A percentile compares a stretch with the other conserved stretches of the same genome.
Evolutionary conservation across 2,329 filamentous ascomycete genomes (phyloP).

Genomic region (Acrocalymma vagum): DNA sequence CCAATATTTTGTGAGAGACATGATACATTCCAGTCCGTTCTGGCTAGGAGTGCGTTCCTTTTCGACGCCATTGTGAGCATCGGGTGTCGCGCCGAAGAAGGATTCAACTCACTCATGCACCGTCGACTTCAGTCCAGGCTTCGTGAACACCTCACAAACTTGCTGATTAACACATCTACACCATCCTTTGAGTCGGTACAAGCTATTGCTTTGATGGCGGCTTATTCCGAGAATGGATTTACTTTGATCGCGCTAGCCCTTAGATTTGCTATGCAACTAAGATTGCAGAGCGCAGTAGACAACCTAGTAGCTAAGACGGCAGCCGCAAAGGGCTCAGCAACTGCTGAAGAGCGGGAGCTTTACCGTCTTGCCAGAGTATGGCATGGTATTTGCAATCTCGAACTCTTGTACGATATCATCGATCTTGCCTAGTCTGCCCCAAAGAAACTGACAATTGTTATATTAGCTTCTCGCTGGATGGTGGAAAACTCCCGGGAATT

Average conservation of each 20-base stretch:
- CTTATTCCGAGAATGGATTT: conserved; percentile 62
- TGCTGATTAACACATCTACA: conserved; percentile 52
- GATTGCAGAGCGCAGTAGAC: conserved; percentile 49
- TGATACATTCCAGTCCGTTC: conserved; percentile 58
- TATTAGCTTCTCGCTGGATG: conserved; percentile 53
- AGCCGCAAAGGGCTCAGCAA: conserved; percentile 5
- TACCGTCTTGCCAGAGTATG: conserved; percentile 54
- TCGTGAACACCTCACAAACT: conserved; percentile 54
- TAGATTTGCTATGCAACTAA: conserved; percentile 60
- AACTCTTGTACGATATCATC: conserved; percentile 50
- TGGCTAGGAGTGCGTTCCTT: conserved; percentile 58
- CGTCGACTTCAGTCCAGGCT: conserved; percentile 40
- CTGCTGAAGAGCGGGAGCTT: conserved; percentile 41
- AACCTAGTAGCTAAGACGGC: conserved; percentile 48
- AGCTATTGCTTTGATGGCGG: conserved; percentile 60
- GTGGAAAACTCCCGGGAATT: conserved; percentile 55
- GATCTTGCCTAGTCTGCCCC: not conserved
- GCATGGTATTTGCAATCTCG: conserved; percentile 62
- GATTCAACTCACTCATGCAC: conserved; percentile 49
- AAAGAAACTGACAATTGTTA: conserved; percentile 4
- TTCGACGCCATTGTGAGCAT: conserved; percentile 63
- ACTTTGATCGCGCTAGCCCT: conserved; percentile 60
- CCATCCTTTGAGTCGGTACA: conserved; percentile 60
- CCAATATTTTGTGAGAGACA: conserved; percentile 57
- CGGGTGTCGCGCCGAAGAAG: conserved; percentile 59